phyloP scores from a whole-genome alignment of 2,329 filamentous ascomycete genomes.

The Gremmenia infestans region DNA sequence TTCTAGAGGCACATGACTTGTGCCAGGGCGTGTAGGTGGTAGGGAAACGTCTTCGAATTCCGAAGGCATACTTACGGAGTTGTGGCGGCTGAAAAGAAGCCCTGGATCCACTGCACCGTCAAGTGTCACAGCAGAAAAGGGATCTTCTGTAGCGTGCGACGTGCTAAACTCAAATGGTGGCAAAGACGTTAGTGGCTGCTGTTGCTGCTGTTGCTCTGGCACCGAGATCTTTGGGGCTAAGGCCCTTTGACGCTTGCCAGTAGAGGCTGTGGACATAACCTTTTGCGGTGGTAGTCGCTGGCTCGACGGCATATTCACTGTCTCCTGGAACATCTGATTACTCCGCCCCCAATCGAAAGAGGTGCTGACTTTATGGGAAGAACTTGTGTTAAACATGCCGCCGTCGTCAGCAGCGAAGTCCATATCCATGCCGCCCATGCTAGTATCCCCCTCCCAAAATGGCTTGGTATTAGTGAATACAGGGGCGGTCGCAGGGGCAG shows the following conservation, averaged over 20 bases:
- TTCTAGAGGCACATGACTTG: constrained; percentile 23
- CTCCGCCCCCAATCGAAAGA: constrained; percentile 54
- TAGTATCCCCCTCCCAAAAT: constrained; percentile 53
- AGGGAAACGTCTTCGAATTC: constrained; percentile 23
- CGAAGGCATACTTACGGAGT: constrained; percentile 15
- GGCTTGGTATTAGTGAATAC: constrained; percentile 38
- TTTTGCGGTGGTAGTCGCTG: constrained; percentile 1
- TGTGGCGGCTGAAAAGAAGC: constrained; percentile 48
- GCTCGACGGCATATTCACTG: constrained; percentile 21
- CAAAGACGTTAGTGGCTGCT: constrained; percentile 37
- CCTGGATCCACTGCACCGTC: constrained; percentile 54
- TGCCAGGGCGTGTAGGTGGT: constrained; percentile 25
- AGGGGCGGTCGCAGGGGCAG: constrained; percentile 48
- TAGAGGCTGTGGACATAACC: constrained; percentile 8
- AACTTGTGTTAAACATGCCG: constrained; percentile 26
- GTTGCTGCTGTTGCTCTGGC: constrained; percentile 11
- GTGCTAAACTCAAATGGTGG: constrained; percentile 37
- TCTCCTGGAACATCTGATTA: constrained; percentile 51
- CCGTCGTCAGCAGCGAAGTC: constrained; percentile 45
- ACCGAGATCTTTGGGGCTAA: constrained; percentile 40
- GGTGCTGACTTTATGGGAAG: constrained; percentile 42
- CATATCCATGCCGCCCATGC: constrained; percentile 53
- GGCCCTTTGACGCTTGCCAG: constrained; percentile 39
- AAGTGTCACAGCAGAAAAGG: constrained; percentile 45
- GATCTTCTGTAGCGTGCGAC: constrained; percentile 40